Conservation (phyloP, 2,329 filamentous ascomycete genomes). For the Tolypocladium pustulatum region DNA sequence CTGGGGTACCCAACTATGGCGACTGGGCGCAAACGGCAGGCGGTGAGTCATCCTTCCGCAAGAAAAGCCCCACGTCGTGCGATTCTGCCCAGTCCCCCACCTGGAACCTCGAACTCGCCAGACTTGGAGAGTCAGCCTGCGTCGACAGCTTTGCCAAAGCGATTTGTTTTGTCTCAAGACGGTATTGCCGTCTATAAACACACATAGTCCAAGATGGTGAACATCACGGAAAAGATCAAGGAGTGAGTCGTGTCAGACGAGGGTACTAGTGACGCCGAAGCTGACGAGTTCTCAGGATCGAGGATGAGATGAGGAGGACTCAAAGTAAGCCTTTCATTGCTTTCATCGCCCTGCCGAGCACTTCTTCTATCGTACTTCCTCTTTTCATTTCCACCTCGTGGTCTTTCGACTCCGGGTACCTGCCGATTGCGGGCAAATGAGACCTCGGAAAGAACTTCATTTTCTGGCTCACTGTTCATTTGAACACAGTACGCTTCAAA, state of each 20-base stretch:
- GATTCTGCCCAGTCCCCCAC: constrained; percentile 15
- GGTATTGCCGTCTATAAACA: constrained; percentile 19
- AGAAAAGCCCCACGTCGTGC: background rate
- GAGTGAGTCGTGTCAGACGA: constrained; percentile 50
- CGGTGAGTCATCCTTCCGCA: constrained; percentile 12
- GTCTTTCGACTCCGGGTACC: background rate
- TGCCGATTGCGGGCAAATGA: background rate
- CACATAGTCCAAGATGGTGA: constrained; percentile 64
- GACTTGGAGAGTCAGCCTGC: constrained; percentile 4
- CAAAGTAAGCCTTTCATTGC: constrained; percentile 59
- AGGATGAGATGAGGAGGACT: constrained; percentile 98
- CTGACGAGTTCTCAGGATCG: constrained; percentile 58
- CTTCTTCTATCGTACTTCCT: background rate
- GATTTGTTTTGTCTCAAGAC: constrained; percentile 9
- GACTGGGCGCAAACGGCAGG: constrained; percentile 12
- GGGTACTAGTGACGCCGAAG: constrained; percentile 2
- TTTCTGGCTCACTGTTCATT: background rate
- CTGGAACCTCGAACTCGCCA: constrained; percentile 11
- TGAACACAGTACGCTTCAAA: background rate
- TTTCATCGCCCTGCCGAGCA: background rate
- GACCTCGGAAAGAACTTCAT: background rate
- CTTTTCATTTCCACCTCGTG: background rate
- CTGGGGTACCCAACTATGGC: background rate
- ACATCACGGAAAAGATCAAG: constrained; percentile 99
- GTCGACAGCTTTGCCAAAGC: background rate